Base-by-base conservation (phyloP, 2,329 filamentous ascomycete species). In the Colletotrichum kahawae region DNA sequence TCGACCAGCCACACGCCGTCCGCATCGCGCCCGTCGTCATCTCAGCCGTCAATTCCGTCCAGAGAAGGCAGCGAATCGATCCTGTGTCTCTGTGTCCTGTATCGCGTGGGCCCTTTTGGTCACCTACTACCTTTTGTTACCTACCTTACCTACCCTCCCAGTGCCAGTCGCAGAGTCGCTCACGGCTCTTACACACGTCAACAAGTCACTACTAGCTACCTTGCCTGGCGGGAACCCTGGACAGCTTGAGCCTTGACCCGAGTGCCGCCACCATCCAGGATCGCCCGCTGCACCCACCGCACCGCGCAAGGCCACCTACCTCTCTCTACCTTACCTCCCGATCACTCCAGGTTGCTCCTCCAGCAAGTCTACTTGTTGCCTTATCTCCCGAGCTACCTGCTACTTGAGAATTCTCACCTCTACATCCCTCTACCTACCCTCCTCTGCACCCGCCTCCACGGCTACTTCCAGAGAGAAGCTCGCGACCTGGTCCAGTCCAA, bases 271-370 rank as follows among this genome's bases (percentile, higher is more conserved):
- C 72, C 59, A 54, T 29, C 24, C n/a, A 59, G 57, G 68, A 48
- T 63, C 68, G 59, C 69, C 69, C n/a, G 63, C 72, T 75, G 69
- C 43, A 75, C 69, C 69, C 72, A 38, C 62, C 71, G 31, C 68
- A 33, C 31, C 63, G 48, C 68, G 62, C 67, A 71, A 64, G 67
- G 68, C 71, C 63, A 43, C 63, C 29, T 29, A 36, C 59, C 36
- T 34, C 24, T 7, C 62, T 29, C 69, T 69, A 60, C 70, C 57
- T 71, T 43, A 16, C 48, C 33, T 57, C 34, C 67, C 33, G 16
- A n/a, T 34, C 31, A 60, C 56, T 31, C 31, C 29, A 33, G 16
- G 27, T 59, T 27, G 24, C 24, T n/a, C 56, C 56, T 59, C 16
- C 29, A 59, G 24, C 24, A 27, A 18, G 16, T 33, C 12, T 29